These are phyloP conservation scores for Rhizopogon roseolus DNA, from an alignment of 768 basidiomycete genomes.

Conservation along the genomic window DNA sequence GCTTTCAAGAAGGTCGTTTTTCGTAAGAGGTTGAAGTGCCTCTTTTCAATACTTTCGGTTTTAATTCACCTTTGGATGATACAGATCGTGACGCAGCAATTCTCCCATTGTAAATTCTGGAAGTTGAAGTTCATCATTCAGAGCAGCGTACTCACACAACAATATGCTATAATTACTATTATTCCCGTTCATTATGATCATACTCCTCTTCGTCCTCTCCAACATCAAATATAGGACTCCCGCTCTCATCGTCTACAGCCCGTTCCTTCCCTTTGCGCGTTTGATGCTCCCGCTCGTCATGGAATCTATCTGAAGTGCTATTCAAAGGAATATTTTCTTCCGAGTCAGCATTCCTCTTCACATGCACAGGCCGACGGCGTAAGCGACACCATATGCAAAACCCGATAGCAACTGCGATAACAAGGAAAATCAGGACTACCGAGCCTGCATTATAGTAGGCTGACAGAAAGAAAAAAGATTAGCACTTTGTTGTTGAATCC, in stretches of 20 bases:
- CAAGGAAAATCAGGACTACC: conserved; percentile 73
- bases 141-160: background rate
- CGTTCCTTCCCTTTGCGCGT: conserved; percentile 47
- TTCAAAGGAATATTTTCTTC: conserved; percentile 76
- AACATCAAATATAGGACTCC: conserved; percentile 50
- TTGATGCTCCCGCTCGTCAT: conserved; percentile 31
- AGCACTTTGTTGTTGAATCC: background rate
- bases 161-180: background rate
- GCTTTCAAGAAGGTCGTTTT: no score
- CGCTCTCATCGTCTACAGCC: conserved; percentile 25
- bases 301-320: conserved; percentile 33
- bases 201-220: conserved; percentile 48
- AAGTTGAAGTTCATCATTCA: no score
- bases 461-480: conserved; percentile 23
- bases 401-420: conserved; percentile 65
- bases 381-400: conserved; percentile 78
- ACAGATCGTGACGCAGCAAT: no score
- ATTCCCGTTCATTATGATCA: conserved; percentile 6
- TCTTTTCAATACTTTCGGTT: no score
- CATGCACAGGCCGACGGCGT: conserved; percentile 32
- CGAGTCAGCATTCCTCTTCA: conserved; percentile 4
- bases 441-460: conserved; percentile 96
- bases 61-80: no score
- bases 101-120: no score
- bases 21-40: no score